Evolutionary conservation across 495 filamentous ascomycete species (phyloP).

Genomic region (Xylaria telfairii): DNA sequence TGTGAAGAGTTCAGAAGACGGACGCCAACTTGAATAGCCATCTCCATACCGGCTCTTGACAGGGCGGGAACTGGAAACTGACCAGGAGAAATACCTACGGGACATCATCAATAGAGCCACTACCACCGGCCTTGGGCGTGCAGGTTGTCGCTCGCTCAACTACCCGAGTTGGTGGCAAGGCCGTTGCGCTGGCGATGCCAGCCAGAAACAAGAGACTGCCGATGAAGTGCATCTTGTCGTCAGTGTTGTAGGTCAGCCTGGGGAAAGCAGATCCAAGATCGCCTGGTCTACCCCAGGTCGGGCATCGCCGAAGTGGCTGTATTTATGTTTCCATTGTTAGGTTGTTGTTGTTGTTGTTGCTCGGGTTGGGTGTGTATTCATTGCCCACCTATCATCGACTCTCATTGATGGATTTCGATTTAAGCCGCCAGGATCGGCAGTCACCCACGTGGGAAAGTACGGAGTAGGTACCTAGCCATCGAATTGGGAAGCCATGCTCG

Average conservation of each 20-base stretch:
- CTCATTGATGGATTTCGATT: conserved; percentile 21
- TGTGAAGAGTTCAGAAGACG: background rate
- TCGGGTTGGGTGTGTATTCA: background rate
- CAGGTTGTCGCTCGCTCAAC: conserved; percentile 38
- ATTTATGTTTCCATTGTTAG: conserved; percentile 1
- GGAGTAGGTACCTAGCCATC: conserved; percentile 10
- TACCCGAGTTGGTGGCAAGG: conserved; percentile 14
- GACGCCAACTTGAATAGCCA: background rate
- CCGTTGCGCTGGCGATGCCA: conserved; percentile 2
- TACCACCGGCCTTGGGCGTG: conserved; percentile 44
- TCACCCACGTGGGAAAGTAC: background rate
- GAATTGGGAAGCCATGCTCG: background rate
- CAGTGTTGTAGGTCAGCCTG: background rate
- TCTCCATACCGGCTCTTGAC: background rate
- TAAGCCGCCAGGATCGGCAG: conserved; percentile 14
- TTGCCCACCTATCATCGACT: conserved; percentile 39
- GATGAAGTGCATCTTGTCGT: conserved; percentile 6
- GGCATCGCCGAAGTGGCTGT: background rate
- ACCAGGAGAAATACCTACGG: conserved; percentile 23
- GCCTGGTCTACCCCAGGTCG: background rate
- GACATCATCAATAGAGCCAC: conserved; percentile 42
- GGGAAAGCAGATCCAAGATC: background rate
- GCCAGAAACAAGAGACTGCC: conserved; percentile 1
- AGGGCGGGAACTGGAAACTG: background rate
- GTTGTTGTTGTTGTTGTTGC: background rate